A percentile compares a stretch with the other conserved stretches of the same genome.
These are phyloP conservation scores for Iberis pinnata DNA, from an alignment of 345 rosid genomes.

Conservation along the genomic window DNA sequence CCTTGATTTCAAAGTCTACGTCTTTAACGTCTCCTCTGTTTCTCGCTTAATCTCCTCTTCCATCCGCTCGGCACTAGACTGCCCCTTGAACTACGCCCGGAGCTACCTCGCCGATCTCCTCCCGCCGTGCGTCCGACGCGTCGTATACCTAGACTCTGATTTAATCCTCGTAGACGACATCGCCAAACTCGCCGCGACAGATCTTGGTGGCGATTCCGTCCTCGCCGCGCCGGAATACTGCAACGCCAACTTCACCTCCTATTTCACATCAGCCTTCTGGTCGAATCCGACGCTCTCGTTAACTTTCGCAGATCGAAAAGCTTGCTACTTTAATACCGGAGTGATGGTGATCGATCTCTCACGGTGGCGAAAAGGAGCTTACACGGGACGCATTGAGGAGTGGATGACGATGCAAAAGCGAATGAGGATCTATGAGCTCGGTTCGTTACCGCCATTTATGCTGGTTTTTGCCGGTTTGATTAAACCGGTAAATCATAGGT, in stretches of 20 bases:
- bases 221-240: conserved; percentile 95
- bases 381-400: conserved; percentile 64
- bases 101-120: conserved; percentile 72
- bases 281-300: conserved; percentile 56
- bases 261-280: conserved; percentile 73
- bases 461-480: conserved; percentile 66
- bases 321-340: conserved; percentile 81
- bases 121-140: conserved; percentile 65
- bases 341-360: conserved; percentile 89
- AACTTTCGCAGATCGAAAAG: conserved; percentile 46
- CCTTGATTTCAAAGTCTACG: conserved; percentile 57
- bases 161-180: conserved; percentile 85
- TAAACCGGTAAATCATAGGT: conserved; percentile 62
- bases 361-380: conserved; percentile 70
- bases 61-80: conserved; percentile 82
- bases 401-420: conserved; percentile 82
- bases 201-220: conserved; percentile 45
- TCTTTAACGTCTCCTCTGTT: conserved; percentile 57
- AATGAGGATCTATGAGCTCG: conserved; percentile 66
- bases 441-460: conserved; percentile 72
- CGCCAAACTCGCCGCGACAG: conserved; percentile 58
- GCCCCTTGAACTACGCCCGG: conserved; percentile 85
- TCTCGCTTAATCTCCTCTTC: conserved; percentile 75
- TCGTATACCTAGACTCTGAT: conserved; percentile 89
- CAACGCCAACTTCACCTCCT: conserved; percentile 81